phyloP scores from a whole-genome alignment of 106 monocot species.

The Dioscorea dumetorum region DNA sequence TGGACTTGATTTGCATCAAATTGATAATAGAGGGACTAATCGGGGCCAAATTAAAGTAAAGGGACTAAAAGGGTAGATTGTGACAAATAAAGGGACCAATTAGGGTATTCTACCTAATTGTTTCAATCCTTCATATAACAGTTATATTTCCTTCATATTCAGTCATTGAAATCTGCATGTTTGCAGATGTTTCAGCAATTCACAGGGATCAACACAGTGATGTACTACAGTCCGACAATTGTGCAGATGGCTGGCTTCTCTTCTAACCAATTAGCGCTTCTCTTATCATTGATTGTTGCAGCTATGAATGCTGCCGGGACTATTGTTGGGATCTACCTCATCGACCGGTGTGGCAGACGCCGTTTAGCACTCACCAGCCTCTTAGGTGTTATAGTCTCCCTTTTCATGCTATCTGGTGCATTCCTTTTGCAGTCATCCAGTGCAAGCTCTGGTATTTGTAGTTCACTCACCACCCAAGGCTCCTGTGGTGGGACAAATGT shows the following conservation, averaged over 20 bases:
- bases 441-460: conserved; percentile 6
- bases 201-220: conserved; percentile 96
- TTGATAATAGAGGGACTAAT: too few relatives aligned
- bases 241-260: conserved; percentile 99
- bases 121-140: too few relatives aligned
- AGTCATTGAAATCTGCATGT: too few relatives aligned
- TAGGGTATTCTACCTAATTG: too few relatives aligned
- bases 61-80: too few relatives aligned
- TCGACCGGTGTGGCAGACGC: conserved; percentile 77
- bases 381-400: conserved; percentile 52
- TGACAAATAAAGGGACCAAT: too few relatives aligned
- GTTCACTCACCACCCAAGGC: too few relatives aligned
- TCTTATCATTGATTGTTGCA: conserved; percentile 79
- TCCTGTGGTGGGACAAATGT: conserved; percentile 18
- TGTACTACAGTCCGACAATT: conserved; percentile 99
- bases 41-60: too few relatives aligned
- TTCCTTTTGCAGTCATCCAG: conserved; percentile 49
- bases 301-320: conserved; percentile 77
- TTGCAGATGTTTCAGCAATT: conserved; percentile 94
- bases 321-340: conserved; percentile 70
- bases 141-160: too few relatives aligned
- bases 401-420: conserved; percentile 56
- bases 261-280: conserved; percentile 80
- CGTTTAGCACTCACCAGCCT: conserved; percentile 66
- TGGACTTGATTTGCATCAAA: too few relatives aligned